Conservation (phyloP, 108 stramenopile species). For the Hondaea fermentalgiana region DNA sequence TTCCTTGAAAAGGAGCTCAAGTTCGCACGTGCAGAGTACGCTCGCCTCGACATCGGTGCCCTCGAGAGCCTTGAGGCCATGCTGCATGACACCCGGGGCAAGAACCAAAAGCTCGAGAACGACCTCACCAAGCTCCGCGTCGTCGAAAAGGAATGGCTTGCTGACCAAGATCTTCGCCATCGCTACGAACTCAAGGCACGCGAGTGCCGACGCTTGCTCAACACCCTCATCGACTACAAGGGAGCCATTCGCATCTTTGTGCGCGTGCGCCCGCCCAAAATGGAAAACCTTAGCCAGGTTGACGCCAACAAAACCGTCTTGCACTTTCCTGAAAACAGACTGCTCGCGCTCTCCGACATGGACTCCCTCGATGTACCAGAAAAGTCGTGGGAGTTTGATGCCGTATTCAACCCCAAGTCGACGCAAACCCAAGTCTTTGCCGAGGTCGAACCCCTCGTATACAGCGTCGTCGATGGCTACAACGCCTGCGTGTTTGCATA, state of each 20-base stretch:
- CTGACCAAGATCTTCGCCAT: not conserved
- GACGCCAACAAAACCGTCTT: not conserved
- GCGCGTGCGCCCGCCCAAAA: slow-evolving; percentile 56
- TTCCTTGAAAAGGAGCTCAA: not conserved
- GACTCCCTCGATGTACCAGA: not conserved
- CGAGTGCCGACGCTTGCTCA: slow-evolving; percentile 50
- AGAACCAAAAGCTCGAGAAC: not conserved
- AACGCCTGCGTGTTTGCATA: slow-evolving; percentile 81
- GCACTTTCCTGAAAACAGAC: not conserved
- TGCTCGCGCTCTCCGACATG: not conserved
- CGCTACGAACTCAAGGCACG: not conserved
- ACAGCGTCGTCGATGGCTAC: slow-evolving; percentile 71
- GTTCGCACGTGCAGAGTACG: not conserved
- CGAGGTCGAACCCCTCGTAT: slow-evolving; percentile 48
- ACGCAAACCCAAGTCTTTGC: slow-evolving; percentile 23
- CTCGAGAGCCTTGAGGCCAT: not conserved
- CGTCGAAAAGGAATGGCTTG: not conserved
- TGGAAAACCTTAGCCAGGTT: not conserved
- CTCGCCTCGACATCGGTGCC: not conserved
- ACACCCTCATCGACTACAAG: slow-evolving; percentile 63
- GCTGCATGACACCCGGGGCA: not conserved
- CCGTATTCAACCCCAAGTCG: slow-evolving; percentile 12
- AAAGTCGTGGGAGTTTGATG: not conserved
- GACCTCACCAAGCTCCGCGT: not conserved
- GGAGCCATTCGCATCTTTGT: slow-evolving; percentile 78